Conservation (phyloP, 2,329 filamentous ascomycete species). For the Ambrosiella xylebori region DNA sequence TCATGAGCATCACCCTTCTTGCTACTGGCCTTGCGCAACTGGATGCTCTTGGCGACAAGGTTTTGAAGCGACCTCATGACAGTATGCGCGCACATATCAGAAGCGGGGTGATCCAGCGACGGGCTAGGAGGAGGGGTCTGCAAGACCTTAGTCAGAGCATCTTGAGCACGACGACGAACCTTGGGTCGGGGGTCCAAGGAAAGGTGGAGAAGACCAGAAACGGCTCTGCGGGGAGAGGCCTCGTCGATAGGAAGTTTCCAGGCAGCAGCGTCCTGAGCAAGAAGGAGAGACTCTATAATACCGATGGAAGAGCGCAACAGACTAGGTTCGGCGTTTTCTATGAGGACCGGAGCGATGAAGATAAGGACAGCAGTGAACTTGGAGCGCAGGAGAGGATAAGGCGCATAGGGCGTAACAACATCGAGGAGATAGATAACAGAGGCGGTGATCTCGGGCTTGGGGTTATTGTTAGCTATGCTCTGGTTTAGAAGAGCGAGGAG, state of each 20-base stretch:
- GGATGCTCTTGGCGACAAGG: constrained; percentile 43
- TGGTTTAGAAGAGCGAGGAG: constrained; percentile 74
- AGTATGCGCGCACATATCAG: constrained; percentile 90
- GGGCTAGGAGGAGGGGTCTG: constrained; percentile 78
- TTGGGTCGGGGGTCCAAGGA: constrained; percentile 81
- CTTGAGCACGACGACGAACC: constrained; percentile 82
- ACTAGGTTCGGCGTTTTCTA: constrained; percentile 69
- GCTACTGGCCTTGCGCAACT: constrained; percentile 39
- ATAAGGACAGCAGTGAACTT: constrained; percentile 91
- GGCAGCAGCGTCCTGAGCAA: constrained; percentile 71
- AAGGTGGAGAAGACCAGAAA: constrained; percentile 70
- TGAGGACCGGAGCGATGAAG: constrained; percentile 63
- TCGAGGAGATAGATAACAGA: constrained; percentile 93
- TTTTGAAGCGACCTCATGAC: constrained; percentile 66
- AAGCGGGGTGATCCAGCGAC: constrained; percentile 81
- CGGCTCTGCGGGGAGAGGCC: constrained; percentile 70
- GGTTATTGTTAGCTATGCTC: constrained; percentile 47
- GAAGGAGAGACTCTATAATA: constrained; percentile 76
- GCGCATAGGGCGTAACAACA: constrained; percentile 68
- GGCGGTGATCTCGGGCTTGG: constrained; percentile 67
- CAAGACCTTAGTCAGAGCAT: constrained; percentile 69
- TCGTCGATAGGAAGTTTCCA: constrained; percentile 77
- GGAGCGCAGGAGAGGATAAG: constrained; percentile 70
- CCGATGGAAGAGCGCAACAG: constrained; percentile 78
- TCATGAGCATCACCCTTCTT: constrained; percentile 53